Evolutionary conservation across 2,329 filamentous ascomycete genomes (phyloP).

Genomic region (Arthrobotrys musiformis): DNA sequence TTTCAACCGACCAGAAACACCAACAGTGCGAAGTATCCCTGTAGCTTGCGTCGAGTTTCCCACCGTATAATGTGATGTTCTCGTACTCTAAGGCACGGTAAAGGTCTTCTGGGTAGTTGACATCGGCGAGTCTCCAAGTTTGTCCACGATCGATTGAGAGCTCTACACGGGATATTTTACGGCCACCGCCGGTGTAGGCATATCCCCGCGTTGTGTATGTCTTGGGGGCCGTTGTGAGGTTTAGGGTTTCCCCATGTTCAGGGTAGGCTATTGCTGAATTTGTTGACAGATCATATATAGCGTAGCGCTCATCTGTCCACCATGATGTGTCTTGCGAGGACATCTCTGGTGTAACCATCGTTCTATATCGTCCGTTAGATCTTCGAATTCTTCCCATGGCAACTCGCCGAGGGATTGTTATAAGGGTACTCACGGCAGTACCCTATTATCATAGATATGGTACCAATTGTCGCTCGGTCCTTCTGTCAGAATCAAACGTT

Average conservation of each 20-base stretch:
- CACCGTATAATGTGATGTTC: slow-evolving; percentile 74
- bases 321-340: slow-evolving; percentile 69
- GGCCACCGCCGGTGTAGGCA: slow-evolving; percentile 88
- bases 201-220: slow-evolving; percentile 68
- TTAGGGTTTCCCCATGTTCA: slow-evolving; percentile 76
- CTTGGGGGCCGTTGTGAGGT: slow-evolving; percentile 23
- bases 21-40: slow-evolving; percentile 86
- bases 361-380: slow-evolving; percentile 64
- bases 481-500: slow-evolving; percentile 79
- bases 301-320: slow-evolving; percentile 90
- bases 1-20: slow-evolving; percentile 86
- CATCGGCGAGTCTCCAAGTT: slow-evolving; percentile 79
- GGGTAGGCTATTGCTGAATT: slow-evolving; percentile 86
- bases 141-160: slow-evolving; percentile 84
- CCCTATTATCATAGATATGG: slow-evolving; percentile 91
- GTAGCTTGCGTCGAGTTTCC: slow-evolving; percentile 81
- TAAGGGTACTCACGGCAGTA: slow-evolving; percentile 71
- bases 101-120: slow-evolving; percentile 85
- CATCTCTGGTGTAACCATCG: slow-evolving; percentile 80
- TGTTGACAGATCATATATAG: slow-evolving; percentile 89
- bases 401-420: slow-evolving; percentile 2
- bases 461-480: slow-evolving; percentile 92
- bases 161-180: slow-evolving; percentile 82
- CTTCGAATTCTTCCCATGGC: too few species aligned
- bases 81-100: slow-evolving; percentile 75